Evolutionary conservation across 331 rosid genomes (phyloP).

Genomic region (Quercus tomentella): DNA sequence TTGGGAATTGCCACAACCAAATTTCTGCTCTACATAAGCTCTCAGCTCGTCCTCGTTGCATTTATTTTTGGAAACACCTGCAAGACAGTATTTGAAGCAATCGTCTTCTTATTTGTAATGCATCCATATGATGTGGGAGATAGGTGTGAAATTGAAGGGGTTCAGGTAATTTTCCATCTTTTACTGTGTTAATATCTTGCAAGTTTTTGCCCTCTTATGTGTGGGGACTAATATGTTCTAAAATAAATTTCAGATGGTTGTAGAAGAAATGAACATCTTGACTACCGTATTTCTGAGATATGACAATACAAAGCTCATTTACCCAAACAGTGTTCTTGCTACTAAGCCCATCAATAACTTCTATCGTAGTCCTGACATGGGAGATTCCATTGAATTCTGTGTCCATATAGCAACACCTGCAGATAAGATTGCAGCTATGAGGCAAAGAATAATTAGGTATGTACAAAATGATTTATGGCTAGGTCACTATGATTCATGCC

Average conservation of each 20-base stretch:
- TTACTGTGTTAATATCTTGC: neutral
- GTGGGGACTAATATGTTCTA: slow-evolving; percentile 9
- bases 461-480: neutral
- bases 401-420: slow-evolving; percentile 72
- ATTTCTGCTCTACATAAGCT: slow-evolving; percentile 63
- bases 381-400: slow-evolving; percentile 70
- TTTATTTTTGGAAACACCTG: slow-evolving; percentile 89
- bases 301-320: slow-evolving; percentile 57
- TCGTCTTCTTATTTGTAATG: slow-evolving; percentile 77
- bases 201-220: neutral
- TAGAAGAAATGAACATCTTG: slow-evolving; percentile 97
- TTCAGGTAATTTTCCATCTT: slow-evolving; percentile 52
- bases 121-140: slow-evolving; percentile 98
- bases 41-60: slow-evolving; percentile 82
- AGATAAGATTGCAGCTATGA: slow-evolving; percentile 58
- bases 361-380: slow-evolving; percentile 95
- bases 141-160: slow-evolving; percentile 78
- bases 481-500: neutral
- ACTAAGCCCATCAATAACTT: slow-evolving; percentile 63
- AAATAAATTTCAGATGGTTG: slow-evolving; percentile 70
- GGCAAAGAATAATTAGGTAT: slow-evolving; percentile 66
- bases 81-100: slow-evolving; percentile 83
- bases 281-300: slow-evolving; percentile 73
- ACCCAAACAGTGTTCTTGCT: slow-evolving; percentile 73
- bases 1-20: slow-evolving; percentile 66